These are phyloP conservation scores for Daldinia eschscholtzii DNA, from an alignment of 2,329 filamentous ascomycete genomes.

Conservation along the genomic window DNA sequence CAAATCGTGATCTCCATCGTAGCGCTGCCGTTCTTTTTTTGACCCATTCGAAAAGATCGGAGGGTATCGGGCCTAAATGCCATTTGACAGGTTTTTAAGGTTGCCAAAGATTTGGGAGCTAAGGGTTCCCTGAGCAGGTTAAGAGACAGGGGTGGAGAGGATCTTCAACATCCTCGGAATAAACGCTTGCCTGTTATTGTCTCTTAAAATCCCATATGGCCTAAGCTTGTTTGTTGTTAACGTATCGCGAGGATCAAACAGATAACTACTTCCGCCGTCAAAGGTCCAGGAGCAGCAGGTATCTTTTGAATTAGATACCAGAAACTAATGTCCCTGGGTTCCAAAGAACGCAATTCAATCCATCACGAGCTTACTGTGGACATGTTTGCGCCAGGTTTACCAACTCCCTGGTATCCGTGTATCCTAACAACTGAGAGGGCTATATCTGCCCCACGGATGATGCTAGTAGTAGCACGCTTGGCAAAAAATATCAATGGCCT, in stretches of 20 bases:
- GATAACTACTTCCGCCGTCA: conserved; percentile 14
- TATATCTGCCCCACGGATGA: conserved; percentile 44
- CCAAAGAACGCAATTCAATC: conserved; percentile 21
- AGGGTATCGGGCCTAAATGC: conserved; percentile 39
- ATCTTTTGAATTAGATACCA: conserved; percentile 14
- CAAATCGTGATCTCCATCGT: conserved; percentile 33
- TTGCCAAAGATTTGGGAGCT: conserved; percentile 30
- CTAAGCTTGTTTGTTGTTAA: conserved; percentile 30
- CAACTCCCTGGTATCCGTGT: conserved; percentile 38
- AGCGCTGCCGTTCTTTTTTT: conserved; percentile 21
- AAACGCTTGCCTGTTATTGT: background rate
- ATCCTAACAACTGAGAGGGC: conserved; percentile 30
- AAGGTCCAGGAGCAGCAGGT: conserved; percentile 8
- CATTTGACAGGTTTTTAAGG: conserved; percentile 26
- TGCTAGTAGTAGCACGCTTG: conserved; percentile 40
- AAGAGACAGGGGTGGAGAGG: conserved; percentile 20
- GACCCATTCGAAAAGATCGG: conserved; percentile 40
- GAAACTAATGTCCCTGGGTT: conserved; percentile 11
- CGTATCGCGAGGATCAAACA: conserved; percentile 15
- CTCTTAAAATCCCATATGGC: conserved; percentile 10
- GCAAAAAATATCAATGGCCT: conserved; percentile 37
- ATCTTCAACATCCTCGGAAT: conserved; percentile 41
- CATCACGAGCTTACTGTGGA: conserved; percentile 44
- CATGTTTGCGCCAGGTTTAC: conserved; percentile 40
- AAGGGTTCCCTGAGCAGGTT: conserved; percentile 21